A percentile compares a stretch with the other conserved stretches of the same genome.
Evolutionary conservation across 148 eudicot genomes (phyloP).

Genomic region (Talinum fruticosum): DNA sequence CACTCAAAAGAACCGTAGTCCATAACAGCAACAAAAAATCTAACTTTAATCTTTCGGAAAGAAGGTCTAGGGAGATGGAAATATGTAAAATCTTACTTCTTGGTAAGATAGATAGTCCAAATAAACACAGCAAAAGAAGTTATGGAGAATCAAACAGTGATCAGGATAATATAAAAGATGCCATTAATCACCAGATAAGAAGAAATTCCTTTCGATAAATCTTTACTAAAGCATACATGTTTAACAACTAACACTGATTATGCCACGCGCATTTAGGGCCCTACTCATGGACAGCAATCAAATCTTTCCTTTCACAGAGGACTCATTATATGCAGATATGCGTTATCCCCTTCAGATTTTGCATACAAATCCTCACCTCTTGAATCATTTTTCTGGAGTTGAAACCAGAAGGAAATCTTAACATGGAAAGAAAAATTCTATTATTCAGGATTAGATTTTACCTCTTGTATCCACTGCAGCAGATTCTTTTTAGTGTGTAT

Average conservation of each 20-base stretch:
- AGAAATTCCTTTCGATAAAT: background rate
- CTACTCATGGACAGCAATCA: background rate
- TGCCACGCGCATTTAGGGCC: background rate
- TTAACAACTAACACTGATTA: background rate
- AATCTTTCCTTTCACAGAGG: background rate
- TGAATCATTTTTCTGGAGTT: background rate
- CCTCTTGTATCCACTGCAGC: slow-evolving; percentile 19
- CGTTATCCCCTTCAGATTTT: no score
- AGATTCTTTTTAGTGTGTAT: slow-evolving; percentile 20
- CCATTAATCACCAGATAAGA: background rate
- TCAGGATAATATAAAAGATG: background rate
- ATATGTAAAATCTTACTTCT: background rate
- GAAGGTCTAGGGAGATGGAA: background rate
- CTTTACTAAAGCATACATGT: background rate
- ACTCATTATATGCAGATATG: background rate
- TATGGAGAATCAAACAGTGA: background rate
- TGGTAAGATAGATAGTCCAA: background rate
- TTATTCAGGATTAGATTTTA: slow-evolving; percentile 18
- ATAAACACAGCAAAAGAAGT: background rate
- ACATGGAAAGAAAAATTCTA: background rate
- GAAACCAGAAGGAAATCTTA: background rate
- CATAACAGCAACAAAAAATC: background rate
- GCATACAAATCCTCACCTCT: no score
- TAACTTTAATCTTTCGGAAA: background rate
- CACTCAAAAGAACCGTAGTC: background rate